Conservation (phyloP, 2,329 filamentous ascomycete species). For the Juglanconis sp. region DNA sequence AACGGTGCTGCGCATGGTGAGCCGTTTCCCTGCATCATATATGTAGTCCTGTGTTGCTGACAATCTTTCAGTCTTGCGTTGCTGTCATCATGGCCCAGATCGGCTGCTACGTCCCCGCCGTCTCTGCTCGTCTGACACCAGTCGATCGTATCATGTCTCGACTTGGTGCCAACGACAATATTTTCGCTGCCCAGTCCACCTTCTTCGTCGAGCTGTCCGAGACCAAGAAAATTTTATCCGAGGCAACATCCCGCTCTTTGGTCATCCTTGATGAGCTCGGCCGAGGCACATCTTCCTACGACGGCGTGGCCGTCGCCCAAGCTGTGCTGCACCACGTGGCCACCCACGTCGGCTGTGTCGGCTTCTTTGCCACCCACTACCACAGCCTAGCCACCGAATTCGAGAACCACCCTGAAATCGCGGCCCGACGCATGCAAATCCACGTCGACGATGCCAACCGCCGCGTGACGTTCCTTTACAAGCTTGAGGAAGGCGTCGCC, state of each 20-base stretch:
- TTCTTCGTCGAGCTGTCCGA: constrained; percentile 98
- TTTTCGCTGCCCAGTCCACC: constrained; percentile 94
- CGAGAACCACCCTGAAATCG: constrained; percentile 80
- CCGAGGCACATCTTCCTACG: constrained; percentile 90
- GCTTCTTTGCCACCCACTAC: constrained; percentile 98
- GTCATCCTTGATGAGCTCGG: constrained; percentile 97
- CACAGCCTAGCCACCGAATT: constrained; percentile 93
- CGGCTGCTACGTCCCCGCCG: constrained; percentile 85
- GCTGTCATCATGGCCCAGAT: constrained; percentile 98
- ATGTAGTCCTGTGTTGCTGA: constrained; percentile 23
- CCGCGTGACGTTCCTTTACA: constrained; percentile 95
- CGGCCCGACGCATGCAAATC: constrained; percentile 87
- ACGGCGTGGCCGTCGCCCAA: constrained; percentile 94
- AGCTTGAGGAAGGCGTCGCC: constrained; percentile 86
- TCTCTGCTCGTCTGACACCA: constrained; percentile 78
- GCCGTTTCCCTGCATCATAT: constrained; percentile 25
- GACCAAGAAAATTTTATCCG: constrained; percentile 94
- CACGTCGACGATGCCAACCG: constrained; percentile 81
- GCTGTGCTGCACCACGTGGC: constrained; percentile 96
- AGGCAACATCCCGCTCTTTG: constrained; percentile 88
- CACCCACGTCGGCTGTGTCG: constrained; percentile 86
- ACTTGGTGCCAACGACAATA: constrained; percentile 96
- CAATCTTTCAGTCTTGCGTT: constrained; percentile 67
- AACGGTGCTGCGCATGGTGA: constrained; percentile 88
- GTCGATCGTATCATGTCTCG: constrained; percentile 98